phyloP scores from a whole-genome alignment of 2,329 filamentous ascomycete species.

The Aspergillus piperis region DNA sequence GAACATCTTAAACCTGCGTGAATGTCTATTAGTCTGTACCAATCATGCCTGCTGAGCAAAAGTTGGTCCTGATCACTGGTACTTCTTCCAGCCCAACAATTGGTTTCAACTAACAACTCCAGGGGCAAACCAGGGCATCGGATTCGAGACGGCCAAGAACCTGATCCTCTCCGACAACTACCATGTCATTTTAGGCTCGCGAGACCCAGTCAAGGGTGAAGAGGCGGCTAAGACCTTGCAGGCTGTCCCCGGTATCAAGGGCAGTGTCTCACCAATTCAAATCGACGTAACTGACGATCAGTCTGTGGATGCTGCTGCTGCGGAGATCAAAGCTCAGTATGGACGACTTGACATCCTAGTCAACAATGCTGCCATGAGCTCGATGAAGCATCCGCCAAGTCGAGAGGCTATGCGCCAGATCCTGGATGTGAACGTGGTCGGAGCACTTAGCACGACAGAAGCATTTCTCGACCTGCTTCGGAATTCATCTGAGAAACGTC shows the following conservation, averaged over 20 bases:
- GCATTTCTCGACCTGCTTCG: constrained; percentile 37
- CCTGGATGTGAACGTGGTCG: constrained; percentile 43
- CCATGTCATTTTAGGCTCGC: constrained; percentile 24
- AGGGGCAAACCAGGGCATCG: constrained; percentile 33
- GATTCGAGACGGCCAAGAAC: constrained; percentile 25
- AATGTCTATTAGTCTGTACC: background rate
- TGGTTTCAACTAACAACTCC: background rate
- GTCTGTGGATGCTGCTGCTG: constrained; percentile 54
- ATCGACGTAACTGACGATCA: constrained; percentile 54
- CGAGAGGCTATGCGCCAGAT: constrained; percentile 34
- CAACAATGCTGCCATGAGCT: constrained; percentile 21
- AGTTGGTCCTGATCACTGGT: constrained; percentile 5
- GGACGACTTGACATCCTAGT: constrained; percentile 34
- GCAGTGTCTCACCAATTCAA: constrained; percentile 17
- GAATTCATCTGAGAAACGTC: constrained; percentile 32
- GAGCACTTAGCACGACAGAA: constrained; percentile 41
- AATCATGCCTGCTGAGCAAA: background rate
- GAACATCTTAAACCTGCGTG: background rate
- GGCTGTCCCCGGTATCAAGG: constrained; percentile 2
- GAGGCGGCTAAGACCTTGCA: constrained; percentile 12
- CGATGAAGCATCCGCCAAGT: constrained; percentile 6
- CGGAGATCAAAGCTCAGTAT: constrained; percentile 57
- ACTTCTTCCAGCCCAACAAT: background rate
- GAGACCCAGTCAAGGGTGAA: constrained; percentile 15
- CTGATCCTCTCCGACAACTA: constrained; percentile 23